Conservation (phyloP, 306 rosid species). For the Astragalus membranaceus region DNA sequence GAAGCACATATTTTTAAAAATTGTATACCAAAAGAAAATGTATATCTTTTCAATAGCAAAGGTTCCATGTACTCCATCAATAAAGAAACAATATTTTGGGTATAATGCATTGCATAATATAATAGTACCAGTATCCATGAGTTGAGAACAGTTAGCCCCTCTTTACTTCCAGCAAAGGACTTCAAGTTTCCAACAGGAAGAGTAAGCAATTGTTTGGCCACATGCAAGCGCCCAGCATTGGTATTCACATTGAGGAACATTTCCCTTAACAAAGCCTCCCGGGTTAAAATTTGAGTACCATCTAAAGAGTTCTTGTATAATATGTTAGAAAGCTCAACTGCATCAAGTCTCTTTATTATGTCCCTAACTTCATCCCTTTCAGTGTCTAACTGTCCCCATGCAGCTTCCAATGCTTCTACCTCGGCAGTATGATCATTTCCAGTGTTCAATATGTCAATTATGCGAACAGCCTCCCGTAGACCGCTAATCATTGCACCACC, state of each 20-base stretch:
- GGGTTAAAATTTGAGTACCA: constrained; percentile 51
- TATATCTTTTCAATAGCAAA: constrained; percentile 2
- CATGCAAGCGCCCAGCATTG: constrained; percentile 79
- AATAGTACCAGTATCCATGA: constrained; percentile 87
- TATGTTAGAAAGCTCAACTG: constrained; percentile 66
- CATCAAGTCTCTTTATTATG: constrained; percentile 78
- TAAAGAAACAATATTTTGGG: background rate
- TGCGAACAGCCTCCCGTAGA: constrained; percentile 93
- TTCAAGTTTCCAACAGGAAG: constrained; percentile 73
- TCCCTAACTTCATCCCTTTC: constrained; percentile 98
- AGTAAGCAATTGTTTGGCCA: constrained; percentile 75
- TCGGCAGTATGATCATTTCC: constrained; percentile 92
- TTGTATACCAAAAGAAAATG: background rate
- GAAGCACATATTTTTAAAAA: constrained; percentile 21
- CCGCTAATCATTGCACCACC: constrained; percentile 99
- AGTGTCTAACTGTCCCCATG: constrained; percentile 66
- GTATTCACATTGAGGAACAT: constrained; percentile 80
- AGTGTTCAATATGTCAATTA: constrained; percentile 64
- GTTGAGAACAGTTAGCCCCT: constrained; percentile 80
- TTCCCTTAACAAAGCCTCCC: constrained; percentile 63
- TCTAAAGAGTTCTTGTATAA: constrained; percentile 63
- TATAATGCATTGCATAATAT: constrained; percentile 3
- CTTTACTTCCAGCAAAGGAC: constrained; percentile 94
- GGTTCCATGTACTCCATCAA: background rate
- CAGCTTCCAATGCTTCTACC: constrained; percentile 83